Base-by-base conservation (phyloP, 2,329 filamentous ascomycete genomes). In the Trichoderma guizhouense region DNA sequence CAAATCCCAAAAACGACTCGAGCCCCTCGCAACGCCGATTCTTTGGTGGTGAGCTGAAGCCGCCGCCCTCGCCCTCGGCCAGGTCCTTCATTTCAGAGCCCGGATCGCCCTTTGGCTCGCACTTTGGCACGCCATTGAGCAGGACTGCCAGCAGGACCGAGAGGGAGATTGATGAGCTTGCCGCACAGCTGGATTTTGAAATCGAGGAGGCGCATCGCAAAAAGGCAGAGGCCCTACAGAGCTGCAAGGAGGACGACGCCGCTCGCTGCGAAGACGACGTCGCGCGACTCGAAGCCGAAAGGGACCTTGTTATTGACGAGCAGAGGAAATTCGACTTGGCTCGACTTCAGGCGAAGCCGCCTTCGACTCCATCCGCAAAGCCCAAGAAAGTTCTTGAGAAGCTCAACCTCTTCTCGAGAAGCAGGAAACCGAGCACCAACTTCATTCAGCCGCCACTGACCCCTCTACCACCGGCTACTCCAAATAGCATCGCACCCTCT, bases 251-350 rank as follows among this genome's bases (percentile, higher is more conserved):
- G 32, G 71, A 67, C 5, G 61, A 71, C 32, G 76, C 75, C 53
- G 77, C 79, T 51, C 78, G 75, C 62, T 79, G 79, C 76, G 81
- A 79, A 18, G 78, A 81, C 74, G 82, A 83, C 73, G 79, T 82
- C 61, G 83, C 83, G 70, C 84, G 82, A 70, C 80, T 83, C 68
- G 83, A 86, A 72, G 82, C 81, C 47, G 85, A 87, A 74, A 84
- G 82, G 39, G 82, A 86, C 74, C 83, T 84, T 72, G 83, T 85
- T 58, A 78, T 86, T 58, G 83, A 83, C 28, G 84, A 87, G 74
- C 84, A 86, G 76, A 85, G 84, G 78, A 84, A 82, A 75, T 83
- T 83, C 68, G 84, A 87, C 74, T 80, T 85, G 26, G 82, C 82
- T 63, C 82, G 84, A 69, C 81, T 86, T 26, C 82, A 84, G 73